Evolutionary conservation across 148 eudicot genomes (phyloP), one percentile per base, ranked within the genome.

Genomic region (Cornus florida): DNA sequence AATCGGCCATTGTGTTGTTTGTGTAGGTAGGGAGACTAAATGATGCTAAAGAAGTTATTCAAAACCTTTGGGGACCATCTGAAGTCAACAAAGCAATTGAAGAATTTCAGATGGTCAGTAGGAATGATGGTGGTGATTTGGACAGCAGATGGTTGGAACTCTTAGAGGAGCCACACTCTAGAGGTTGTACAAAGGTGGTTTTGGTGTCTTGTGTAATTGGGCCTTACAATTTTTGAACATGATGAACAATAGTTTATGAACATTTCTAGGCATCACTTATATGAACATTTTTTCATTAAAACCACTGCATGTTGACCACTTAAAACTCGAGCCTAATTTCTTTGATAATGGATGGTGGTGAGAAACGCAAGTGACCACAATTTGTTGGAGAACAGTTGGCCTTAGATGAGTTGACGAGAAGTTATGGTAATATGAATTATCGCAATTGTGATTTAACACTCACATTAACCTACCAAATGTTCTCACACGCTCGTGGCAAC

Each of bases 91-190:
- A 86, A 83, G 92, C 93, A 71, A 83, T 93, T 46, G 89, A 86
- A 77, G 95, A 91, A 80, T 89, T 91, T 77, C 89, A 86, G 82
- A 83, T 88, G 11, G 92, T 93, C 56, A 78, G 83, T 9, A 80
- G 70, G 81, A 75, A 83, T 69, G 86, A 78, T 80, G 88, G 86
- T 66, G 85, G 82, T 79, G 91, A 87, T 70, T 48, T 75, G 77
- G 86, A 84, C 73, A 83, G 86, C 82, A 91, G 83, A 79, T 93
- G 95, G 95, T 79, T 79, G 81, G 97, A 93, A 80, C 92, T 93
- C 67, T 80, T 93, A 74, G 87, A 87, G 82, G 86, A 86, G 84
- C 95, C 97, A 76, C 92, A 93, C 74, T 88, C 90, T 80, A 90
- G 85, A 91, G 97, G 97, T 93, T 86, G 86, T 81, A 65, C 72